phyloP scores from a whole-genome alignment of 129 eudicot genomes.

The Chrysanthemum lavandulifolium region DNA sequence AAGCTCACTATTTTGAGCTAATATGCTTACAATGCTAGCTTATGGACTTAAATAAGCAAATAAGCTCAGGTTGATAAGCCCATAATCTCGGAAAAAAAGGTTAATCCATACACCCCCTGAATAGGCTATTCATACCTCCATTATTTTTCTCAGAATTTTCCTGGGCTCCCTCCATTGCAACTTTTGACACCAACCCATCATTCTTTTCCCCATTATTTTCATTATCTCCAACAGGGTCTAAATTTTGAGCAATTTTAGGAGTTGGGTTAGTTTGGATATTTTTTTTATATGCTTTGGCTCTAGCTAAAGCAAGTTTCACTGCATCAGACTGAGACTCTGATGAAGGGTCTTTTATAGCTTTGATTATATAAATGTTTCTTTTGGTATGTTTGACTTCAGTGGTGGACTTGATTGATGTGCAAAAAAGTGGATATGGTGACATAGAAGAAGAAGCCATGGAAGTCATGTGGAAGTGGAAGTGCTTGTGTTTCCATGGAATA shows the following conservation, averaged over 20 bases:
- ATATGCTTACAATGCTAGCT: too few relatives aligned
- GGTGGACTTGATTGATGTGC: conserved; percentile 36
- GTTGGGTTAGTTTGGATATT: conserved; percentile 25
- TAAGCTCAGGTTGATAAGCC: too few relatives aligned
- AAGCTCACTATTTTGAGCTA: too few relatives aligned
- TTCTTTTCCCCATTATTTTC: conserved; percentile 28
- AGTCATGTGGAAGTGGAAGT: conserved; percentile 8
- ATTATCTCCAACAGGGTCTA: conserved; percentile 23
- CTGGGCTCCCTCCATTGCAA: neutral
- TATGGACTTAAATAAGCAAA: too few relatives aligned
- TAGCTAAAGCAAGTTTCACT: conserved; percentile 68
- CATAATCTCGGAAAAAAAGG: neutral
- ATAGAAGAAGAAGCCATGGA: conserved; percentile 48
- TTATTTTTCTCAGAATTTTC: conserved; percentile 11
- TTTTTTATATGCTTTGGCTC: conserved; percentile 65
- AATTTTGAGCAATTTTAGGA: conserved; percentile 33
- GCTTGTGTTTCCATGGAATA: conserved; percentile 23
- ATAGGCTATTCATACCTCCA: neutral
- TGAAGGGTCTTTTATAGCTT: conserved; percentile 39
- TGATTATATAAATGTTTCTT: conserved; percentile 20
- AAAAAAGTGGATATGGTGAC: conserved; percentile 46
- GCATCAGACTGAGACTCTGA: conserved; percentile 42
- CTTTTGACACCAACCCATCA: conserved; percentile 18
- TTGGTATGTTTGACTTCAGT: conserved; percentile 33
- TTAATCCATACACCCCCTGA: too few relatives aligned